Conservation (phyloP, 176 grass and related monocot genomes). For the Eragrostis curvula region DNA sequence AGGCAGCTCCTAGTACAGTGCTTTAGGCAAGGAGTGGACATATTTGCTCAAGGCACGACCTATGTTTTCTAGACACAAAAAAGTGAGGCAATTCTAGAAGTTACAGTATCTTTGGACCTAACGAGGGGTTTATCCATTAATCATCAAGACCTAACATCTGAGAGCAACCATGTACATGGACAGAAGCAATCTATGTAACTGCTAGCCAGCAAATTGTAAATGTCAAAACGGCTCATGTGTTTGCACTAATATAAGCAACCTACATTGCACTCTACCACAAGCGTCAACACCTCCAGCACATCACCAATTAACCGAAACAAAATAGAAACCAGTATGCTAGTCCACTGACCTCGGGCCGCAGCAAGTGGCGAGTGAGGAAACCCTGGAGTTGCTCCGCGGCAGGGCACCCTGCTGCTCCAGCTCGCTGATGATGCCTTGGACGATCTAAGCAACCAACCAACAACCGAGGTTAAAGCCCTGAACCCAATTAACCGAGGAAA, state of each 20-base stretch:
- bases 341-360: conserved; percentile 85
- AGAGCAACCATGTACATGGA: background rate
- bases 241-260: conserved; percentile 30
- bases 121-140: conserved; percentile 12
- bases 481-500: background rate
- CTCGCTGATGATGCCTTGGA: conserved; percentile 99
- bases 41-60: background rate
- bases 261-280: conserved; percentile 21
- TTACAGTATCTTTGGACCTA: background rate
- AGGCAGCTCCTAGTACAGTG: background rate
- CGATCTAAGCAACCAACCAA: conserved; percentile 64
- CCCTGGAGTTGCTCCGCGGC: conserved; percentile 97
- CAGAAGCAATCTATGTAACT: conserved; percentile 18
- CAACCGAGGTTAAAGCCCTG: conserved; percentile 10
- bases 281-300: background rate
- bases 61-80: background rate
- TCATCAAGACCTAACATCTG: background rate
- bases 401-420: conserved; percentile 92
- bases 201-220: conserved; percentile 23
- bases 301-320: conserved; percentile 2
- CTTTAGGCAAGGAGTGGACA: background rate
- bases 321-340: background rate
- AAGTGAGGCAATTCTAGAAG: background rate
- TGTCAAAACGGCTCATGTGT: background rate
- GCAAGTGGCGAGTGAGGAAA: conserved; percentile 96